phyloP scores from a whole-genome alignment of 768 basidiomycete genomes.

The Pleurotus salmoneostramineus region DNA sequence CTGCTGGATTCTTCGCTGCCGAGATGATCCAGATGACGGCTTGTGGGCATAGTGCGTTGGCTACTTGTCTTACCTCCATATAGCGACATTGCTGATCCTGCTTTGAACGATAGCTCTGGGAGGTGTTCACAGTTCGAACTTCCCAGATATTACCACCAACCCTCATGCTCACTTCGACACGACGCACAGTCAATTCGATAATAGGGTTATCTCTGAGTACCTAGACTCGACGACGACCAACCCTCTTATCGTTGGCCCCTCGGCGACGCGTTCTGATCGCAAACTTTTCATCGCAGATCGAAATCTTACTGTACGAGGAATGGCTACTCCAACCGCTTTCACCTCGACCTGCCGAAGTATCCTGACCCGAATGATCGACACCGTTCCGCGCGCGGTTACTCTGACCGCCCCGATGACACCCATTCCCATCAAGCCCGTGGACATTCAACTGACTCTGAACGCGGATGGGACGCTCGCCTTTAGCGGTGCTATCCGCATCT shows the following conservation, averaged over 20 bases:
- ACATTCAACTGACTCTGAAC: not conserved
- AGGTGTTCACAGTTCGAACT: slow-evolving; percentile 6
- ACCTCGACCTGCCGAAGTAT: not conserved
- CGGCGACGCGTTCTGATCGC: slow-evolving; percentile 9
- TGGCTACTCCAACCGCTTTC: not conserved
- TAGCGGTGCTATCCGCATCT: not conserved
- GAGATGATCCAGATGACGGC: slow-evolving; percentile 14
- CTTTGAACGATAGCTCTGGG: not conserved
- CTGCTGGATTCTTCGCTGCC: slow-evolving; percentile 9
- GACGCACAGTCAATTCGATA: slow-evolving; percentile 9
- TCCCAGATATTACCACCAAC: slow-evolving; percentile 8
- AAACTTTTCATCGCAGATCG: slow-evolving; percentile 13
- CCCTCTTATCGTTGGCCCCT: slow-evolving; percentile 9
- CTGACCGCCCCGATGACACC: not conserved
- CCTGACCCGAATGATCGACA: not conserved
- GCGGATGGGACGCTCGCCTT: not conserved
- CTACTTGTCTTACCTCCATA: not conserved
- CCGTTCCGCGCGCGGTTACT: not conserved
- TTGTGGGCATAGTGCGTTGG: slow-evolving; percentile 11
- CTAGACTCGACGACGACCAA: slow-evolving; percentile 7
- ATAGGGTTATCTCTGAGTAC: slow-evolving; percentile 3
- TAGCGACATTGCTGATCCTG: not conserved
- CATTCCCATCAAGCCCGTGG: slow-evolving; percentile 5
- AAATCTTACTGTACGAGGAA: slow-evolving; percentile 8
- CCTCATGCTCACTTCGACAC: slow-evolving; percentile 10